Evolutionary conservation across 2,329 filamentous ascomycete species (phyloP).

Genomic region (Epichloe aotearoae): DNA sequence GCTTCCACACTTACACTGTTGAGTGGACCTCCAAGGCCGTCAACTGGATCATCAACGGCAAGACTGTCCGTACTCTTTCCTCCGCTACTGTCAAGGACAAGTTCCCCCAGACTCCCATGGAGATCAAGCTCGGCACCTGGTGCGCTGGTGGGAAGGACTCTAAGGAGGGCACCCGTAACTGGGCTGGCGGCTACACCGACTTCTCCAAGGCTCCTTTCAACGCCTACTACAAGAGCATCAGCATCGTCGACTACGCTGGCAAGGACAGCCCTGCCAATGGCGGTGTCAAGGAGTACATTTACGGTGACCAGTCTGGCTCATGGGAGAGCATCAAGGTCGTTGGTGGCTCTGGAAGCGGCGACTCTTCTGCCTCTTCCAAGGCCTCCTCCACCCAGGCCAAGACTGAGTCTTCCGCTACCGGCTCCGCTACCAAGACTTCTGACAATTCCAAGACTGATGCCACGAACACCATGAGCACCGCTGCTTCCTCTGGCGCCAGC

Average conservation of each 20-base stretch:
- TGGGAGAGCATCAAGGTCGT: slow-evolving; percentile 42
- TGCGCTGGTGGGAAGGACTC: slow-evolving; percentile 45
- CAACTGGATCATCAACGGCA: slow-evolving; percentile 52
- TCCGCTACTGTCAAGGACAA: slow-evolving; percentile 41
- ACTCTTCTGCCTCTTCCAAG: slow-evolving; percentile 49
- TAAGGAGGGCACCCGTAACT: slow-evolving; percentile 55
- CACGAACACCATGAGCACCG: slow-evolving; percentile 11
- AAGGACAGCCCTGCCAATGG: slow-evolving; percentile 20
- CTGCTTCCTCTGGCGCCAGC: slow-evolving; percentile 7
- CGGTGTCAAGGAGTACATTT: slow-evolving; percentile 28
- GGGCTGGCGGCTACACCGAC: slow-evolving; percentile 47
- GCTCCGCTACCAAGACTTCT: not conserved
- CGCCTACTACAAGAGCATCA: slow-evolving; percentile 32
- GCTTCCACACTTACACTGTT: slow-evolving; percentile 52
- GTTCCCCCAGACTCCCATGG: slow-evolving; percentile 63
- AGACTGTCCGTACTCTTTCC: slow-evolving; percentile 46
- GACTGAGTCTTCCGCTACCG: slow-evolving; percentile 30
- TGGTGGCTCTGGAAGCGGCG: slow-evolving; percentile 58
- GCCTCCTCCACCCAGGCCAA: slow-evolving; percentile 22
- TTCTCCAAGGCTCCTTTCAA: slow-evolving; percentile 29
- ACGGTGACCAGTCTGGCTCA: slow-evolving; percentile 26
- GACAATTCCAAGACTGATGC: slow-evolving; percentile 2
- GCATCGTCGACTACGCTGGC: slow-evolving; percentile 30
- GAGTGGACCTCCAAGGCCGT: slow-evolving; percentile 54
- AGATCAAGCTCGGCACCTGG: slow-evolving; percentile 58